phyloP scores from a whole-genome alignment of 768 basidiomycete genomes.

The Gautieria morchelliformis region DNA sequence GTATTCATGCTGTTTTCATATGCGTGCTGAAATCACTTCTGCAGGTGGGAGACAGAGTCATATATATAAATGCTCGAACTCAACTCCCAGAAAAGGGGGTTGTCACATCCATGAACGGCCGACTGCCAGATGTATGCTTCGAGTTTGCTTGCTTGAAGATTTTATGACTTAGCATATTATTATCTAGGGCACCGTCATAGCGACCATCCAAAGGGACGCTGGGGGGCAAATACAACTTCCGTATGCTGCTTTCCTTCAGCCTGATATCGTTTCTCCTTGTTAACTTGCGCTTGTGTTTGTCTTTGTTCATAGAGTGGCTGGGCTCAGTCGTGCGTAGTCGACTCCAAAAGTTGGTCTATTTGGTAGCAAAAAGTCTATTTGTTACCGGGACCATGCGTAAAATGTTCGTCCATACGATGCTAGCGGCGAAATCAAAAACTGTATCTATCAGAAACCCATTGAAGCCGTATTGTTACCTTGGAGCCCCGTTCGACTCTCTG shows the following conservation, averaged over 20 bases:
- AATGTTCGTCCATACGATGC: too few species aligned
- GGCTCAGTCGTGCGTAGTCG: not conserved
- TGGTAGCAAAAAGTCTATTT: too few species aligned
- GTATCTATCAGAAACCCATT: too few species aligned
- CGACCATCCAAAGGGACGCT: not conserved
- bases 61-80: slow-evolving; percentile 5
- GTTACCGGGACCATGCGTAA: too few species aligned
- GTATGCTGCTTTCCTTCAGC: not conserved
- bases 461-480: too few species aligned
- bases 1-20: not conserved
- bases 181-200: not conserved
- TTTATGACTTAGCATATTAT: not conserved
- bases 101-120: not conserved
- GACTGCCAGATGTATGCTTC: not conserved
- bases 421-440: too few species aligned
- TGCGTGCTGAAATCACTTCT: not conserved
- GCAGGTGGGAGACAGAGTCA: not conserved
- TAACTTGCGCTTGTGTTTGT: not conserved
- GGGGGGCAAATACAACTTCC: not conserved
- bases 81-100: not conserved
- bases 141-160: not conserved
- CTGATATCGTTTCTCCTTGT: not conserved
- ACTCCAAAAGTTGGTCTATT: too few species aligned
- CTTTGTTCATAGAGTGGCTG: not conserved
- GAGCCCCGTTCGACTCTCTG: too few species aligned